Evolutionary conservation across 1,284 basidiomycete genomes (phyloP).

Genomic region (Sporisorium sorghi): DNA sequence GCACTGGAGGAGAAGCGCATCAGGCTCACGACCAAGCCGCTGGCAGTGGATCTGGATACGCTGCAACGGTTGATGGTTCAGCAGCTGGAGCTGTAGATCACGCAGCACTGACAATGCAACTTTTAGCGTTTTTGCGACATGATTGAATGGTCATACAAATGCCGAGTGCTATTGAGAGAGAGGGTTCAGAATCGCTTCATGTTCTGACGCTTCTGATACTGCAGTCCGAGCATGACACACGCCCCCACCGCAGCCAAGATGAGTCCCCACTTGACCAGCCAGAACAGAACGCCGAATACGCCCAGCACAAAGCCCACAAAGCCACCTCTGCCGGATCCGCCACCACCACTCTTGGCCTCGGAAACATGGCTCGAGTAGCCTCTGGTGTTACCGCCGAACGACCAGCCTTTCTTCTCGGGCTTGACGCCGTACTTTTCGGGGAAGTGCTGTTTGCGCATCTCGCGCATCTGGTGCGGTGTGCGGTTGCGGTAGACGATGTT

Average conservation of each 20-base stretch:
- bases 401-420: conserved; percentile 35
- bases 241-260: conserved; percentile 54
- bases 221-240: conserved; percentile 43
- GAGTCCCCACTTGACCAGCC: conserved; percentile 52
- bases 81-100: conserved; percentile 6
- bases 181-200: conserved; percentile 44
- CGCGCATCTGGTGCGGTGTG: conserved; percentile 37
- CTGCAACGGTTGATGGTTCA: conserved; percentile 6
- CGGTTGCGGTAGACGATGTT: conserved; percentile 61
- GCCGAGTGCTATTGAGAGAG: background rate
- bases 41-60: conserved; percentile 26
- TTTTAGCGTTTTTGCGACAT: background rate
- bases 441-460: conserved; percentile 44
- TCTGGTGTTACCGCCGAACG: conserved; percentile 42
- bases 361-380: conserved; percentile 29
- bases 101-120: too few species aligned
- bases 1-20: background rate
- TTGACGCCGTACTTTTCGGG: conserved; percentile 40
- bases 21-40: conserved; percentile 24
- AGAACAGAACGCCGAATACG: conserved; percentile 41
- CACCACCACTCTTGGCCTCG: background rate
- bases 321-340: conserved; percentile 19
- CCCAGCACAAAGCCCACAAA: conserved; percentile 22
- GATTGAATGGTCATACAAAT: background rate
- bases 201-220: conserved; percentile 50